Base-by-base conservation (phyloP, 495 filamentous ascomycete genomes). In the Astrocystis sublimbata region DNA sequence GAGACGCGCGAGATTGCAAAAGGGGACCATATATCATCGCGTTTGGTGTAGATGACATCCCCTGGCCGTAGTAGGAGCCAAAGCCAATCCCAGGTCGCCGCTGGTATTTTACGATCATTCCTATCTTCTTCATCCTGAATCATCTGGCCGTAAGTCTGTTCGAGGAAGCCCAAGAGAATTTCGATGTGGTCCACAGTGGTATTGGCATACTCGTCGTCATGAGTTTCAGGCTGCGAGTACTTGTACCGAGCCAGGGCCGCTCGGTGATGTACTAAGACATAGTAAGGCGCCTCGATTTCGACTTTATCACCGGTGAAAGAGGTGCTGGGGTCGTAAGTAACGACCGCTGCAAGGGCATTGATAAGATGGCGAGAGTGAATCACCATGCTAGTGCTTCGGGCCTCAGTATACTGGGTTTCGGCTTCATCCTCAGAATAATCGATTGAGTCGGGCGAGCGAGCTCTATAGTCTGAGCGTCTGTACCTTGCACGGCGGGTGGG, bases 21-120 rank as follows among this genome's bases (percentile, higher is more conserved):
- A 3, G 76, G 68, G n/a, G 59, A 61, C 71, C 74, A 66, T 15
- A 61, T 62, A 23, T 65, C 62, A 46, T 74, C 59, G 19, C 62
- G 53, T 43, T 70, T 68, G 42, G 65, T 56, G 57, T 76, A 79
- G 13, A 77, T 52, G 6, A 76, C 63, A 43, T 73, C 65, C 0
- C 76, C 76, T 0, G 75, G 76, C 61, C 69, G 71, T 19, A 76
- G 64, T 30, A 76, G 55, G 31, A 76, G 35, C 71, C 75, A 76
- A 19, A 77, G 72, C 4, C 69, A 60, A 1, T 77, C 67, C 36
- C 71, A 77, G 19, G 75, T 77, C 41, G 71, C 69, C 9, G 68
- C 68, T 8, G 69, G 68, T 8, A 57, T 66, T 12, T 42, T 46
- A 5, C 58, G 63, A 40, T 68, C 63, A 49, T 73, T 65, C 3